phyloP scores from a whole-genome alignment of 768 basidiomycete genomes.

The Tylopilus sp. region DNA sequence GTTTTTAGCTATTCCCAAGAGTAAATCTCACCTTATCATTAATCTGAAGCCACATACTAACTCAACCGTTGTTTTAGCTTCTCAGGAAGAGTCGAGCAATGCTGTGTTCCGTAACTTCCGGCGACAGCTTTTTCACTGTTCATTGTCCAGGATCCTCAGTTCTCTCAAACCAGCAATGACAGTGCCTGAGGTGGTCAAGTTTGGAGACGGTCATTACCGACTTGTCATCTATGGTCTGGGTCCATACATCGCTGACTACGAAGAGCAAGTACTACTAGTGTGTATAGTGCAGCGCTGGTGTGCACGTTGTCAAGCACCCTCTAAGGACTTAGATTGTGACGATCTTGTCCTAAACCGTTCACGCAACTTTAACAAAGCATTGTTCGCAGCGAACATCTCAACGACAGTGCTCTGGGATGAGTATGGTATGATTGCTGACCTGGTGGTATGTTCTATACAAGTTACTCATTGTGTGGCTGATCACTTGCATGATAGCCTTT shows the following conservation, averaged over 20 bases:
- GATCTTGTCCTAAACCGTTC: too few species aligned
- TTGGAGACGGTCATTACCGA: neutral
- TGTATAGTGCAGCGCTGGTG: neutral
- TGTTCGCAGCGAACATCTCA: too few species aligned
- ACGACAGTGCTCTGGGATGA: neutral
- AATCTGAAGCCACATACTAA: neutral
- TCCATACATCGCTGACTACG: neutral
- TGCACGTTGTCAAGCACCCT: neutral
- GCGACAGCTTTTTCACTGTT: neutral
- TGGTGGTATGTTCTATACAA: neutral
- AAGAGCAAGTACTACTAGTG: neutral
- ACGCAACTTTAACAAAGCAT: too few species aligned
- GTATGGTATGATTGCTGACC: neutral
- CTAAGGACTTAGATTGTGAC: too few species aligned
- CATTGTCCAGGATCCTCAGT: neutral
- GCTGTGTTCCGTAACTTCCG: neutral
- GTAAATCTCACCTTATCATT: conserved; percentile 13
- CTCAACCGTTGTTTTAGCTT: neutral
- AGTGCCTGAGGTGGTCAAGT: neutral
- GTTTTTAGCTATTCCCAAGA: conserved; percentile 32
- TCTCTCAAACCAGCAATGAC: neutral
- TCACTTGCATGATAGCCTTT: neutral
- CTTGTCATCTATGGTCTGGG: neutral
- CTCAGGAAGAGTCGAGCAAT: neutral
- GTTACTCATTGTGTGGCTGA: neutral